Percentiles rank a stretch among this genome's conserved stretches.
These are phyloP conservation scores for Phoma sp. DNA, from an alignment of 2,329 filamentous ascomycete genomes.

Conservation along the genomic window DNA sequence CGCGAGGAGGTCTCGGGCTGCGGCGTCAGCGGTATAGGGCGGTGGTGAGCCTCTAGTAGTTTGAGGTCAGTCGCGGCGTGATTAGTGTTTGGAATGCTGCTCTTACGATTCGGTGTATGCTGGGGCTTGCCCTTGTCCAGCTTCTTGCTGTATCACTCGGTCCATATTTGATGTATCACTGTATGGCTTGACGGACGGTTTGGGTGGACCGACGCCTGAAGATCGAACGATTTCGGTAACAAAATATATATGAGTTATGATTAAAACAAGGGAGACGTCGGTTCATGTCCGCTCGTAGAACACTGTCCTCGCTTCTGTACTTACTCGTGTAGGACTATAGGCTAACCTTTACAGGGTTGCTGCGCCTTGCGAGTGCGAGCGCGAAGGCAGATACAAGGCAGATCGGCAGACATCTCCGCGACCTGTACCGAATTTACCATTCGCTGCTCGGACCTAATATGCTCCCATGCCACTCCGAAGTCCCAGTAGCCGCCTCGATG, in stretches of 20 bases:
- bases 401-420: neutral
- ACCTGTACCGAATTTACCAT: neutral
- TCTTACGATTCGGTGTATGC: constrained; percentile 5
- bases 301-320: neutral
- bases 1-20: constrained; percentile 1
- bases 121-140: neutral
- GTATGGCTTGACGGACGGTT: neutral
- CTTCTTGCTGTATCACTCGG: neutral
- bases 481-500: neutral
- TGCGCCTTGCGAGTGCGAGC: neutral
- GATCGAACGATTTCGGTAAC: neutral
- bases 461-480: neutral
- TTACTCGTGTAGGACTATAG: neutral
- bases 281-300: neutral
- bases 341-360: neutral
- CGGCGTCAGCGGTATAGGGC: constrained; percentile 8
- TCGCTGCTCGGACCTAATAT: neutral
- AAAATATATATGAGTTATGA: neutral
- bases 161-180: neutral
- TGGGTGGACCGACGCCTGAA: neutral
- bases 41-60: neutral
- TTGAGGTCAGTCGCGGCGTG: neutral
- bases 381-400: constrained; percentile 3
- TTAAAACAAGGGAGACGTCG: neutral
- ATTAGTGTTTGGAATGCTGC: neutral